A percentile compares a stretch with the other conserved stretches of the same genome.
These are phyloP conservation scores for Cruciata laevipes DNA, from an alignment of 257 asterid genomes.

Conservation along the genomic window DNA sequence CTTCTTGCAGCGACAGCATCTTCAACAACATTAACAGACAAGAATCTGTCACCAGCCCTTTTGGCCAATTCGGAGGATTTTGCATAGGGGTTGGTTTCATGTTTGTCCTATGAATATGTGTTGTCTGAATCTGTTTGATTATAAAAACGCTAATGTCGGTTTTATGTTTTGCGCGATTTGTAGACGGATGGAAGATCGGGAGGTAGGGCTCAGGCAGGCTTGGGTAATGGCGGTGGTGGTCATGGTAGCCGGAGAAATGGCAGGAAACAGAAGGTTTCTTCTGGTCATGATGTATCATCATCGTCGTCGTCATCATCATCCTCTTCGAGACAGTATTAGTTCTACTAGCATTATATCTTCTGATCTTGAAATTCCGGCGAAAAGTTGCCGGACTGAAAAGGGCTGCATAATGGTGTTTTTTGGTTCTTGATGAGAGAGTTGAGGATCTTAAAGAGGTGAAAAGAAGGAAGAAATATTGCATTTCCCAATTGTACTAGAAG, in stretches of 20 bases:
- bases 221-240: slow-evolving; percentile 22
- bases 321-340: slow-evolving; percentile 11
- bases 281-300: slow-evolving; percentile 22
- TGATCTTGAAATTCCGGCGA: not conserved
- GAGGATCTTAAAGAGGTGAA: not conserved
- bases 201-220: slow-evolving; percentile 28
- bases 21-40: not conserved
- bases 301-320: slow-evolving; percentile 1
- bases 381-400: not conserved
- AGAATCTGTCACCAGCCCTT: slow-evolving; percentile 16
- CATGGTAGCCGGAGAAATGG: slow-evolving; percentile 15
- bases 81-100: slow-evolving; percentile 41
- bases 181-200: slow-evolving; percentile 35
- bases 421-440: not conserved
- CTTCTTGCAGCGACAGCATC: slow-evolving; percentile 20
- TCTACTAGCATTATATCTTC: not conserved
- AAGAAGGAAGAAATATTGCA: not conserved
- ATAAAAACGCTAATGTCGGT: not conserved
- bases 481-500: not conserved
- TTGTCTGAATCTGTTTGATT: not conserved
- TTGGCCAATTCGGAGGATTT: slow-evolving; percentile 37
- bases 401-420: not conserved
- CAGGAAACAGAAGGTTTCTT: slow-evolving; percentile 32
- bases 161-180: not conserved
- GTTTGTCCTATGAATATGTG: not conserved